A percentile compares a stretch with the other conserved stretches of the same genome.
These are phyloP conservation scores for Immersiporthe knoxdaviesiana DNA, from an alignment of 2,329 filamentous ascomycete genomes.

Conservation along the genomic window DNA sequence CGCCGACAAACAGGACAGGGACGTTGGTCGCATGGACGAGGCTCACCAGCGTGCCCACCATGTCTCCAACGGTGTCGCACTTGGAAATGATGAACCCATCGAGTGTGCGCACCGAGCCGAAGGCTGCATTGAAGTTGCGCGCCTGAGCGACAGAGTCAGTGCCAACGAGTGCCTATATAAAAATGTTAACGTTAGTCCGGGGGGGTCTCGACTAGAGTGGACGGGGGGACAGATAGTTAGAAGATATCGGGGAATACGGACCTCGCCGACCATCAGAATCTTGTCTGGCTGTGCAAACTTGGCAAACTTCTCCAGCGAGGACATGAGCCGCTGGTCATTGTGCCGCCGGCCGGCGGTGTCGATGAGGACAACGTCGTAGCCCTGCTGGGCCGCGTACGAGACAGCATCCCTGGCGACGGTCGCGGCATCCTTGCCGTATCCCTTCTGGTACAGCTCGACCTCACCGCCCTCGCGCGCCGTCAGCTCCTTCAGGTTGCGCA, in stretches of 20 bases:
- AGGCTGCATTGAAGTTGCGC: constrained; percentile 92
- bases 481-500: constrained; percentile 89
- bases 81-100: constrained; percentile 99
- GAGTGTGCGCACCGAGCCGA: constrained; percentile 77
- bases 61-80: constrained; percentile 98
- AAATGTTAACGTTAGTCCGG: not conserved
- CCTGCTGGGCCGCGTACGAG: constrained; percentile 71
- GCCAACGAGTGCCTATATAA: constrained; percentile 81
- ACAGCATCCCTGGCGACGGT: constrained; percentile 95
- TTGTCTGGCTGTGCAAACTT: constrained; percentile 96
- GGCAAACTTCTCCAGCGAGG: constrained; percentile 93
- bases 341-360: constrained; percentile 94
- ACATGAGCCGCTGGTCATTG: constrained; percentile 96
- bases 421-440: constrained; percentile 96
- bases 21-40: constrained; percentile 98
- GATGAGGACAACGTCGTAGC: constrained; percentile 92
- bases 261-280: constrained; percentile 87
- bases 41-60: constrained; percentile 93
- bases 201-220: not conserved
- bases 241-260: constrained; percentile 39
- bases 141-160: constrained; percentile 96
- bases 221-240: not conserved
- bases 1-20: constrained; percentile 88
- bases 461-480: constrained; percentile 79
- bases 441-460: constrained; percentile 94